A percentile compares a stretch with the other conserved stretches of the same genome.
Conservation (phyloP, 2,329 filamentous ascomycete genomes). For the Onygenales sp. region DNA sequence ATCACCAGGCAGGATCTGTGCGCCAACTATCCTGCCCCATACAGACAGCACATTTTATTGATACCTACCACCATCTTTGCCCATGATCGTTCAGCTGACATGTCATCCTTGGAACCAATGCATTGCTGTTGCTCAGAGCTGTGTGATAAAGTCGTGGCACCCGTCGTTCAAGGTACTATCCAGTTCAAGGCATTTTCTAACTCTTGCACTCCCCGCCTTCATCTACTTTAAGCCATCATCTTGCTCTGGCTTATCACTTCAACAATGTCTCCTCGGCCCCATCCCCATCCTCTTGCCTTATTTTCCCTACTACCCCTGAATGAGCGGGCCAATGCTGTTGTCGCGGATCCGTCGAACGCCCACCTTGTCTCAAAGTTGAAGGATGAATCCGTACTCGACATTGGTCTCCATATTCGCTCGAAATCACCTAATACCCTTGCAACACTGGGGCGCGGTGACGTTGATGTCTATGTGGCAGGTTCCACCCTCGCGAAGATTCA, state of each 20-base stretch:
- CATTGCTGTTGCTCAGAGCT: no score
- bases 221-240: not conserved
- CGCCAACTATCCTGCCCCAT: no score
- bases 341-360: conserved; percentile 5
- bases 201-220: not conserved
- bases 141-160: no score
- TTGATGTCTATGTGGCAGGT: conserved; percentile 11
- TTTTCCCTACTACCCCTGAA: conserved; percentile 6
- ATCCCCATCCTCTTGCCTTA: conserved; percentile 1
- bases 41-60: no score
- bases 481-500: conserved; percentile 12
- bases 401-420: conserved; percentile 6
- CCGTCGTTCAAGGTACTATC: no score
- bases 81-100: no score
- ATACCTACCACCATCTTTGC: no score
- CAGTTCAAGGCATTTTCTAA: no score
- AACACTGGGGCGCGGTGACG: conserved; percentile 8
- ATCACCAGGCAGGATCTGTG: no score
- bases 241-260: not conserved
- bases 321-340: not conserved
- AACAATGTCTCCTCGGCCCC: not conserved
- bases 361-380: conserved; percentile 2
- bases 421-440: conserved; percentile 6
- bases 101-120: no score
- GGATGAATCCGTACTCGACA: not conserved